Evolutionary conservation across 2,329 filamentous ascomycete species (phyloP).

Genomic region (Penicillium nordicum): DNA sequence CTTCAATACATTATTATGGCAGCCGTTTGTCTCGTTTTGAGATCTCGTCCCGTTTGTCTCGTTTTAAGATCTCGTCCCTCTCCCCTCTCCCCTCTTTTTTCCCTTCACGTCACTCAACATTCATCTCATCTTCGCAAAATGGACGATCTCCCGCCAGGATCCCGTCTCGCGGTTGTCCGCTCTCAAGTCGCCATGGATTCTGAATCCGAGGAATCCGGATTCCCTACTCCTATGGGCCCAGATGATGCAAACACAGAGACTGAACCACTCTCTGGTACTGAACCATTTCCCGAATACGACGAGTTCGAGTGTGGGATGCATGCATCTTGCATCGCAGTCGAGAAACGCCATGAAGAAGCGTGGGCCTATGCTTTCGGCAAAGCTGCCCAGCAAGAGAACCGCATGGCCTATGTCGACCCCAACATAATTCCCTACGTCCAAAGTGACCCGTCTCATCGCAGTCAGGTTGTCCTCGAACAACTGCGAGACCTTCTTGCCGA

Average conservation of each 20-base stretch:
- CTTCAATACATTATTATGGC: neutral
- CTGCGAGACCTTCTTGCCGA: constrained; percentile 16
- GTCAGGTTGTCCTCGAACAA: constrained; percentile 11
- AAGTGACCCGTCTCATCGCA: constrained; percentile 1
- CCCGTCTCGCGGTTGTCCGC: constrained; percentile 8
- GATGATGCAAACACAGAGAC: neutral
- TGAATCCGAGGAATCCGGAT: constrained; percentile 3
- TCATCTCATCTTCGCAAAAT: constrained; percentile 1
- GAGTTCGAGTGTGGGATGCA: constrained; percentile 8
- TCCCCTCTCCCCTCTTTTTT: neutral
- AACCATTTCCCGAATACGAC: constrained; percentile 30
- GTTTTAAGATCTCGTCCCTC: neutral
- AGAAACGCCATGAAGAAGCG: constrained; percentile 18
- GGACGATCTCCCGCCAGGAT: neutral
- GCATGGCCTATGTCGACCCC: constrained; percentile 14
- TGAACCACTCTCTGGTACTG: constrained; percentile 27
- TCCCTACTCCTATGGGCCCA: neutral
- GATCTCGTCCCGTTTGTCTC: neutral
- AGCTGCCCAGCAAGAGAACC: constrained; percentile 22
- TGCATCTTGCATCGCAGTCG: constrained; percentile 3
- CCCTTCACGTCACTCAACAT: neutral
- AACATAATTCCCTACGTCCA: neutral
- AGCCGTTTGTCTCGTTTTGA: neutral
- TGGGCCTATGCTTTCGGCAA: constrained; percentile 25
- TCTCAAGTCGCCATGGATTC: constrained; percentile 11